These are phyloP conservation scores for Agaricales sp. DNA, from an alignment of 1,284 basidiomycete species.

Conservation along the genomic window DNA sequence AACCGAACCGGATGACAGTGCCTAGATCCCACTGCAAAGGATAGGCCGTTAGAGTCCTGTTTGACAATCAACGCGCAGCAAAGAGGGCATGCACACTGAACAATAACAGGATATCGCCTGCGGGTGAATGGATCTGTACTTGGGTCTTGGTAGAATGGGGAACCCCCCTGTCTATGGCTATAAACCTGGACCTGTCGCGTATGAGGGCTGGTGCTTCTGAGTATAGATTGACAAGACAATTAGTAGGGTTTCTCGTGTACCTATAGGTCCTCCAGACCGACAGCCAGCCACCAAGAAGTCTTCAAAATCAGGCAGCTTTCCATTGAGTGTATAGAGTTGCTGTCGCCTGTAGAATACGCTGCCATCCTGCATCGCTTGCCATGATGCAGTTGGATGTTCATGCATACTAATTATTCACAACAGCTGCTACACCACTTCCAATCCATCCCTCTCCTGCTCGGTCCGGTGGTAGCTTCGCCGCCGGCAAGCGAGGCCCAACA, in stretches of 20 bases:
- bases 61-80: constrained; percentile 1
- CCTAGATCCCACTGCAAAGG: constrained; percentile 71
- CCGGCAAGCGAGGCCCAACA: too few relatives aligned
- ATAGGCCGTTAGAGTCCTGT: constrained; percentile 13
- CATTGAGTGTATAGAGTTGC: constrained; percentile 77
- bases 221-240: constrained; percentile 5
- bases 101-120: constrained; percentile 54
- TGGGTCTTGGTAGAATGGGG: constrained; percentile 63
- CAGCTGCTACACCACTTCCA: background rate
- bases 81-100: constrained; percentile 56
- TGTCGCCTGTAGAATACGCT: constrained; percentile 72
- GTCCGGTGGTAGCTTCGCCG: too few relatives aligned
- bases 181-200: constrained; percentile 75
- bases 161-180: constrained; percentile 60
- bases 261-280: constrained; percentile 82
- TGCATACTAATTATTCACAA: constrained; percentile 28
- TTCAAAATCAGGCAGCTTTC: constrained; percentile 69
- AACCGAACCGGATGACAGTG: constrained; percentile 74
- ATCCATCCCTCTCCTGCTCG: too few relatives aligned
- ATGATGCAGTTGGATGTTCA: constrained; percentile 66
- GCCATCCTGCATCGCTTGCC: constrained; percentile 75
- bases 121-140: constrained; percentile 67
- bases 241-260: constrained; percentile 29
- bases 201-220: constrained; percentile 56
- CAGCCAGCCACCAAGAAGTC: constrained; percentile 81